Conservation (phyloP, 805 yeast species). For the Gaillardinia entomophila region DNA sequence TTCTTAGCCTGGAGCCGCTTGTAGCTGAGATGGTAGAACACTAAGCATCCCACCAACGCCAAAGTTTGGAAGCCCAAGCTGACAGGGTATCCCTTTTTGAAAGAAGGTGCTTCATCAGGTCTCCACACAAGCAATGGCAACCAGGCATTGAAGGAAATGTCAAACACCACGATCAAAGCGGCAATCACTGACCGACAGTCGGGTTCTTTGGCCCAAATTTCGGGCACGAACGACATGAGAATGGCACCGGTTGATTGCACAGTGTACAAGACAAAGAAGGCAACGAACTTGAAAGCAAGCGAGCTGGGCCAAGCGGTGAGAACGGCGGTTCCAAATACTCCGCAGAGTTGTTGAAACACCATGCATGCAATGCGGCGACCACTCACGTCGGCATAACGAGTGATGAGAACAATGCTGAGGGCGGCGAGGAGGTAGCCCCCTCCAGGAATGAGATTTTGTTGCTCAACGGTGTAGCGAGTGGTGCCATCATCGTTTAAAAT, state of each 20-base stretch:
- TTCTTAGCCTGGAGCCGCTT: neutral
- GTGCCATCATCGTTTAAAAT: neutral
- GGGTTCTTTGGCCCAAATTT: neutral
- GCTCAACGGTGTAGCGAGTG: neutral
- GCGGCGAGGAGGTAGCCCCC: neutral
- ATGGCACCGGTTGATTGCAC: neutral
- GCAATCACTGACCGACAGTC: neutral
- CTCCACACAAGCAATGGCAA: neutral
- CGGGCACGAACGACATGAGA: neutral
- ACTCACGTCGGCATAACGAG: neutral
- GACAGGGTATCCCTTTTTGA: neutral
- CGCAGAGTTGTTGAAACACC: neutral
- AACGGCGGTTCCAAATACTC: neutral
- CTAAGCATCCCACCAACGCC: neutral
- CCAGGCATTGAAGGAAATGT: neutral
- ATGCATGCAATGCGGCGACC: neutral
- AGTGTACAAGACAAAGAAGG: neutral
- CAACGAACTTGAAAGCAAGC: neutral
- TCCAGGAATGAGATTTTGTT: neutral
- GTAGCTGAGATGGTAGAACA: neutral
- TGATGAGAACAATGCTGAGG: neutral
- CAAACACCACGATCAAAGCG: neutral
- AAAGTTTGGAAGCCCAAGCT: neutral
- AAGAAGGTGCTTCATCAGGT: neutral
- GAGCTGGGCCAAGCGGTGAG: neutral